Percentiles rank a stretch among this genome's conserved stretches.
Evolutionary conservation across 2,329 filamentous ascomycete species (phyloP).

Genomic region (Beauveria sp.): DNA sequence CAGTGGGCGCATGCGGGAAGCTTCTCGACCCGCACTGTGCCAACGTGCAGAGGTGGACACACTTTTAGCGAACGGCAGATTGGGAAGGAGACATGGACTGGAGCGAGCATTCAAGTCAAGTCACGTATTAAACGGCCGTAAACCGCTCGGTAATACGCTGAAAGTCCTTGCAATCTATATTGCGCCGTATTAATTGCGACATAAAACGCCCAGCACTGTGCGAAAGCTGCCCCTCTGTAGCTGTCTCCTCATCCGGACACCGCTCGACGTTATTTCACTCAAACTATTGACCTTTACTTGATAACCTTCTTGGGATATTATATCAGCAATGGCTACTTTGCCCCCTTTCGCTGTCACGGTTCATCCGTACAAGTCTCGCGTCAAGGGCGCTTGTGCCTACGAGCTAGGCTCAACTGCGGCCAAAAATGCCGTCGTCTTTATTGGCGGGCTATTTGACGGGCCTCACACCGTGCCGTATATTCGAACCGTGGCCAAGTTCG

Average conservation of each 20-base stretch:
- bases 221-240: too few relatives aligned
- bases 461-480: constrained; percentile 57
- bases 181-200: too few relatives aligned
- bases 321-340: constrained; percentile 18
- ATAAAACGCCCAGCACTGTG: not conserved
- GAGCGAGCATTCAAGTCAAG: too few relatives aligned
- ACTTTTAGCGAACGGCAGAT: too few relatives aligned
- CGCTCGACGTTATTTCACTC: not conserved
- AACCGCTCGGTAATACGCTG: too few relatives aligned
- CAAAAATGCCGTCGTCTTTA: constrained; percentile 57
- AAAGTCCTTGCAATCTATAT: too few relatives aligned
- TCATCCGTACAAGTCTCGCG: constrained; percentile 38
- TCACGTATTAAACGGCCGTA: too few relatives aligned
- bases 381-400: constrained; percentile 36
- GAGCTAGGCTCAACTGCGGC: constrained; percentile 34
- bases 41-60: too few relatives aligned
- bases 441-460: constrained; percentile 64
- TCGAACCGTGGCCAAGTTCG: constrained; percentile 35
- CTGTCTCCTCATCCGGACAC: not conserved
- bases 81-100: too few relatives aligned
- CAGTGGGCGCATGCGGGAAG: not conserved
- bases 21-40: constrained; percentile 10
- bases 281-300: not conserved
- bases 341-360: constrained; percentile 36
- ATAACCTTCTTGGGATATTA: not conserved